Conservation (phyloP, 1,284 basidiomycete genomes). For the Boletus holoroseus region DNA sequence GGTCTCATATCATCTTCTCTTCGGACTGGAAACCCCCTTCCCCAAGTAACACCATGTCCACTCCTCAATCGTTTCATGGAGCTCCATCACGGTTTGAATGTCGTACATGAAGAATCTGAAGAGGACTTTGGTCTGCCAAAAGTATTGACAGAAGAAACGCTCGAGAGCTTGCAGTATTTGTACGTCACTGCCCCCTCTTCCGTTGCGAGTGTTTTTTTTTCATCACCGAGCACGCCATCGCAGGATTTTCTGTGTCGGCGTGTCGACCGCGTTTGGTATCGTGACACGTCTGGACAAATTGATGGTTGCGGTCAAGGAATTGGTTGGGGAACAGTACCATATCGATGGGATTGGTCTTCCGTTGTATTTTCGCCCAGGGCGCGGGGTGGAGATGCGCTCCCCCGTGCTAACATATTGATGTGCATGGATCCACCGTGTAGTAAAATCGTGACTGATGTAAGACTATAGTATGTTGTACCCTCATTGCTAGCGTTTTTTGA, state of each 20-base stretch:
- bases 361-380: constrained; percentile 12
- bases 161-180: constrained; percentile 68
- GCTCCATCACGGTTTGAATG: constrained; percentile 55
- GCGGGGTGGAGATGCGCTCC: constrained; percentile 18
- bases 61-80: constrained; percentile 70
- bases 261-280: constrained; percentile 63
- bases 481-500: neutral
- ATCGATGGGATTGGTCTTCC: constrained; percentile 59
- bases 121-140: constrained; percentile 66
- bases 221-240: neutral
- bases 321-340: constrained; percentile 78
- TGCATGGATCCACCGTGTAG: neutral
- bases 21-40: constrained; percentile 70
- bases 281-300: constrained; percentile 63
- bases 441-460: neutral
- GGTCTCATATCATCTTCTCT: constrained; percentile 67
- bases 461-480: neutral
- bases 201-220: neutral
- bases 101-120: constrained; percentile 59
- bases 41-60: constrained; percentile 83
- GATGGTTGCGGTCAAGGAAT: constrained; percentile 72
- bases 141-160: constrained; percentile 56
- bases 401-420: constrained; percentile 9
- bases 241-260: constrained; percentile 72
- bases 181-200: constrained; percentile 31